Evolutionary conservation across 2,329 filamentous ascomycete species (phyloP), one percentile per base, ranked within the genome.

Genomic region (Ambrosiella xylebori): DNA sequence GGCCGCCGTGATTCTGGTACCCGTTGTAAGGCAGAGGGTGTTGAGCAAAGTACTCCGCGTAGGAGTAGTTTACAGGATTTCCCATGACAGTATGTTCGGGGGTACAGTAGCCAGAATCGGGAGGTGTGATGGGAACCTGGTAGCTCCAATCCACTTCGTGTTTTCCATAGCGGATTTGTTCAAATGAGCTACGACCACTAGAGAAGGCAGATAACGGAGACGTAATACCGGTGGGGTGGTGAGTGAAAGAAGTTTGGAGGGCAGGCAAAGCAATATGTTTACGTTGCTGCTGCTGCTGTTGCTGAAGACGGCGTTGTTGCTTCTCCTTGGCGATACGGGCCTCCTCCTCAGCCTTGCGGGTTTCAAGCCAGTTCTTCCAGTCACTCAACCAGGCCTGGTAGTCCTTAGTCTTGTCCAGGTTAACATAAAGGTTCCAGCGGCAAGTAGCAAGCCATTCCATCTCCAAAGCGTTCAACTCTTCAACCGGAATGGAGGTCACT

Each of bases 361-460:
- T 71, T 49, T 73, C 70, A 63, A 75, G 71, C 75, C 78, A 81
- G 12, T 78, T 74, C 50, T 75, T 71, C 79, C 79, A 82, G 68
- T 76, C 81, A 61, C 74, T 74, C 60, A 82, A 68, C 79, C 79
- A 82, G 35, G 79, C 79, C 57, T 77, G 77, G 68, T 80, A 82
- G 62, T 82, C 89, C 66, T 88, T 82, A 66, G 84, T 82, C 65
- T 83, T 79, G 63, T 87, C 79, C 36, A 90, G 82, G 66, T 94
- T 89, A 67, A 93, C 85, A 67, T 95, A 93, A 57, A 96, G 81
- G 63, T 83, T 78, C 84, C 88, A 95, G 64, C 81, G 77, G 68
- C 94, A 93, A 47, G 84, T 82, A 58, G 81, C 76, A 45, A 96
- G 77, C 90, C 90, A 96, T 65, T 94, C 85, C 65, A 85, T 81